Percentiles rank a stretch among this genome's conserved stretches.
Evolutionary conservation across 2,329 filamentous ascomycete genomes (phyloP).

Genomic region (Furcasterigmium sp.): DNA sequence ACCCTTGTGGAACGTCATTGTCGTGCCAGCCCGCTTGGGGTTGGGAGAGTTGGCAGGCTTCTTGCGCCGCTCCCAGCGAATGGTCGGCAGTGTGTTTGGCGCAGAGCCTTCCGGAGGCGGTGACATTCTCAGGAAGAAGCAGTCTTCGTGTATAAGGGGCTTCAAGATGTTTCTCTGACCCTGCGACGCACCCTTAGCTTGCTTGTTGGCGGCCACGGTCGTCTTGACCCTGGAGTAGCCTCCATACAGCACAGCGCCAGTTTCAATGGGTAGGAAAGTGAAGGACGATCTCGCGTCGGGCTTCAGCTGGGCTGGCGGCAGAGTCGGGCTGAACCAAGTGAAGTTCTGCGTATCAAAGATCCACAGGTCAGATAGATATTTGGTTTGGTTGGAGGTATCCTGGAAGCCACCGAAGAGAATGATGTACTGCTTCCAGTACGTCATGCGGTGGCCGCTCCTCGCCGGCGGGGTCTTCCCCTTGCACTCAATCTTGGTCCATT

Average conservation of each 20-base stretch:
- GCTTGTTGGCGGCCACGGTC: constrained; percentile 54
- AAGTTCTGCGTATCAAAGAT: constrained; percentile 89
- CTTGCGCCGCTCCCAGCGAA: constrained; percentile 92
- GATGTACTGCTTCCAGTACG: constrained; percentile 94
- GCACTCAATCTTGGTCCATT: constrained; percentile 86
- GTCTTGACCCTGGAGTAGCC: constrained; percentile 91
- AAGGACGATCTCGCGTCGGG: constrained; percentile 91
- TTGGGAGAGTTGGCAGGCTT: constrained; percentile 84
- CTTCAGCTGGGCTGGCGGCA: constrained; percentile 76
- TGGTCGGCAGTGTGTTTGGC: constrained; percentile 59
- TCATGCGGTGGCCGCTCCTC: constrained; percentile 91
- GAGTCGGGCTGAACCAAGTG: constrained; percentile 71
- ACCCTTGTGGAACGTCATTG: constrained; percentile 92
- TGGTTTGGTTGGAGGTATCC: constrained; percentile 91
- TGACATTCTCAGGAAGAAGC: constrained; percentile 82
- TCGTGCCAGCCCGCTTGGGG: constrained; percentile 79
- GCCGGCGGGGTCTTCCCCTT: constrained; percentile 76
- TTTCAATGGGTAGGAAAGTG: constrained; percentile 83
- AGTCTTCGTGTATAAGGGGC: constrained; percentile 89
- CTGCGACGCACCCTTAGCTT: constrained; percentile 55
- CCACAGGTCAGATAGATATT: constrained; percentile 91
- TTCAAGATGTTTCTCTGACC: constrained; percentile 70
- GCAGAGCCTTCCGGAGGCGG: constrained; percentile 65
- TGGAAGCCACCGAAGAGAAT: constrained; percentile 96
- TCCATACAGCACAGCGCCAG: constrained; percentile 84